Evolutionary conservation across 1,284 basidiomycete genomes (phyloP), one percentile per base, ranked within the genome.

Genomic region (Malassezia sympodialis): DNA sequence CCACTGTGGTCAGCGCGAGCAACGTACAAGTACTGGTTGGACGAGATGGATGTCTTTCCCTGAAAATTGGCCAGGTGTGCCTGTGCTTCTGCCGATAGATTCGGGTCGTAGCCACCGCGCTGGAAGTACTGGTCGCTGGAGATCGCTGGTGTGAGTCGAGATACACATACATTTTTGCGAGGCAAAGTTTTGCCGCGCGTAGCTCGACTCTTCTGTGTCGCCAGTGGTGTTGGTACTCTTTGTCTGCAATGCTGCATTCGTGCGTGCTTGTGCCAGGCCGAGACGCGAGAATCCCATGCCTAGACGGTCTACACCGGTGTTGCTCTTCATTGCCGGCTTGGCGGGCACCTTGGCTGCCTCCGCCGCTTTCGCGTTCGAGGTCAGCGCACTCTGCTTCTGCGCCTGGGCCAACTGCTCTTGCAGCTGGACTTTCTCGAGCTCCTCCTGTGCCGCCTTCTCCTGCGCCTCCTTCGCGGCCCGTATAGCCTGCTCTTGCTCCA

Each of bases 101-200:
- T 72, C 1, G 89, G 82, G 74, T 98, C 93, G 77, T 96, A 96
- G 17, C 83, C 76, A 51, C 87, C 87, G 27, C 93, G 82, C 34
- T 86, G 88, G 76, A 96, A 96, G 80, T 88, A 96, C 86, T 93
- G 90, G 75, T 98, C 94, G 1, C 88, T 93, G 4, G 90, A 94
- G 75, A 99, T 74, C 39, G 62, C 49, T 49, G 53, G 28, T 4
- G 31, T 55, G 12, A 49, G 37, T 23, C 28, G 6, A 30, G 10
- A 21, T 19, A 8, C 37, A 66, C 76, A 47, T 44, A 79, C 78
- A 78, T 76, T 96, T 98, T 74, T 96, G 93, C 60, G 72, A 77
- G 1, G 88, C 87, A 73, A 98, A 99, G 69, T 89, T 89, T 24
- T 90, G 85, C 59, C 90, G 83, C 2, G 94, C 93, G 24, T 82